A percentile compares a stretch with the other conserved stretches of the same genome.
phyloP scores from a whole-genome alignment of 2,329 filamentous ascomycete species.

The Sclerotiophoma versabilis region DNA sequence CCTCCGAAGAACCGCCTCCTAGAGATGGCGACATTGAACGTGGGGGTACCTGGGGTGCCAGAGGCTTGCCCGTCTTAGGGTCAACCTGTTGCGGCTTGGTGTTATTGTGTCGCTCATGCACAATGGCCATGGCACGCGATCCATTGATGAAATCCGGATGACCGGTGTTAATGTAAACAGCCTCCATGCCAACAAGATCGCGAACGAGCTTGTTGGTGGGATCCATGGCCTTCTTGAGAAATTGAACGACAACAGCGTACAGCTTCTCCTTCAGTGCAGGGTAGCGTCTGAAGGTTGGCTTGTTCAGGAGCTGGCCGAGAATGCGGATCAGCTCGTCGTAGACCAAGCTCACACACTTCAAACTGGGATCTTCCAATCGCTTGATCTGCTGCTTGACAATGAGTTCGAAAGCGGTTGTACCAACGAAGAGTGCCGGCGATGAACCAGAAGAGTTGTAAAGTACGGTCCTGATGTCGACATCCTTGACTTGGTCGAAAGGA shows the following conservation, averaged over 20 bases:
- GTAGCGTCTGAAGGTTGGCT: constrained; percentile 90
- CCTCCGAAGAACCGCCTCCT: constrained; percentile 53
- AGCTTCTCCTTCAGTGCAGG: constrained; percentile 97
- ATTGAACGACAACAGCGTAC: constrained; percentile 86
- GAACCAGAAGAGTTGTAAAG: constrained; percentile 99
- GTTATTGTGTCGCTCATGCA: constrained; percentile 87
- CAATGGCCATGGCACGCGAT: constrained; percentile 96
- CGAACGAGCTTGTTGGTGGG: constrained; percentile 96
- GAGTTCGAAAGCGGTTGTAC: constrained; percentile 96
- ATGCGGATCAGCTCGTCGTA: constrained; percentile 98
- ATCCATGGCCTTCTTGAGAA: constrained; percentile 99
- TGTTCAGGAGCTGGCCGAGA: constrained; percentile 84
- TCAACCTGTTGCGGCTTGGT: constrained; percentile 92
- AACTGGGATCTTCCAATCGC: constrained; percentile 90
- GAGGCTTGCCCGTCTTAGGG: constrained; percentile 96
- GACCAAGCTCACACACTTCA: constrained; percentile 96
- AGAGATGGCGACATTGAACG: constrained; percentile 79
- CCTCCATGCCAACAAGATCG: constrained; percentile 93
- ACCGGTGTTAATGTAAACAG: constrained; percentile 97
- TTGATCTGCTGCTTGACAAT: constrained; percentile 99
- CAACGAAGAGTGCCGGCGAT: constrained; percentile 94
- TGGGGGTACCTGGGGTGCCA: constrained; percentile 71
- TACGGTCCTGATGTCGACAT: constrained; percentile 95
- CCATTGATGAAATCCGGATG: constrained; percentile 98
- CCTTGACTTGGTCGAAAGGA: constrained; percentile 96